Evolutionary conservation across 1,284 basidiomycete genomes (phyloP).

Genomic region (Meripilus lineatus): DNA sequence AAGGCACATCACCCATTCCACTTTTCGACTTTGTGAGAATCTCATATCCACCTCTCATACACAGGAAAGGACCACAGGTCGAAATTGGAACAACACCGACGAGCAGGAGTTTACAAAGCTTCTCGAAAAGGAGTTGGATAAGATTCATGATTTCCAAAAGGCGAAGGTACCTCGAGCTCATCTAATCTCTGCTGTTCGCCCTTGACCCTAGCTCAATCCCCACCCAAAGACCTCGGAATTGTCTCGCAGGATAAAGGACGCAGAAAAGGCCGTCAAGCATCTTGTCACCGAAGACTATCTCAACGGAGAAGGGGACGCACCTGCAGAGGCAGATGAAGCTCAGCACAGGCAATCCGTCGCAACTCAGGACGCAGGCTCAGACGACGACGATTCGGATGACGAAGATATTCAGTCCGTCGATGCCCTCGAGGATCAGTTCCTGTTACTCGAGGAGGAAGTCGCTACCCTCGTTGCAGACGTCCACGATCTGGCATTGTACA

Average conservation of each 20-base stretch:
- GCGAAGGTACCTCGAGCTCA: conserved; percentile 57
- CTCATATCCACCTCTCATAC: not conserved
- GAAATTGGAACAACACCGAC: conserved; percentile 71
- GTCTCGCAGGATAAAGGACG: conserved; percentile 71
- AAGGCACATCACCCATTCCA: conserved; percentile 46
- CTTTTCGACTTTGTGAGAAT: conserved; percentile 2
- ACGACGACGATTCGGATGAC: conserved; percentile 54
- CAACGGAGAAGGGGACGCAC: conserved; percentile 6
- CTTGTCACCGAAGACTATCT: conserved; percentile 62
- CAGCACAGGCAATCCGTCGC: conserved; percentile 49
- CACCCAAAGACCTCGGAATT: conserved; percentile 82
- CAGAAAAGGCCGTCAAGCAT: conserved; percentile 74
- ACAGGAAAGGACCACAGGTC: conserved; percentile 55
- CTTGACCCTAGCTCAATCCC: not conserved
- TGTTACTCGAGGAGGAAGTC: conserved; percentile 90
- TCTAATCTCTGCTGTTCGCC: conserved; percentile 5
- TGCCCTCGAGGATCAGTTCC: conserved; percentile 85
- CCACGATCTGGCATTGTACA: conserved; percentile 93
- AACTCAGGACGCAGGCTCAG: conserved; percentile 66
- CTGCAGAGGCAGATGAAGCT: conserved; percentile 43
- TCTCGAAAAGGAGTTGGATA: conserved; percentile 88
- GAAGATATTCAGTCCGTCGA: conserved; percentile 66
- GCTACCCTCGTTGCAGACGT: conserved; percentile 97
- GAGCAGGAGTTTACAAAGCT: conserved; percentile 77
- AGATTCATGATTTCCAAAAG: conserved; percentile 95